A percentile compares a stretch with the other conserved stretches of the same genome.
These are phyloP conservation scores for Amanita fuliginea DNA, from an alignment of 768 basidiomycete genomes.

Conservation along the genomic window DNA sequence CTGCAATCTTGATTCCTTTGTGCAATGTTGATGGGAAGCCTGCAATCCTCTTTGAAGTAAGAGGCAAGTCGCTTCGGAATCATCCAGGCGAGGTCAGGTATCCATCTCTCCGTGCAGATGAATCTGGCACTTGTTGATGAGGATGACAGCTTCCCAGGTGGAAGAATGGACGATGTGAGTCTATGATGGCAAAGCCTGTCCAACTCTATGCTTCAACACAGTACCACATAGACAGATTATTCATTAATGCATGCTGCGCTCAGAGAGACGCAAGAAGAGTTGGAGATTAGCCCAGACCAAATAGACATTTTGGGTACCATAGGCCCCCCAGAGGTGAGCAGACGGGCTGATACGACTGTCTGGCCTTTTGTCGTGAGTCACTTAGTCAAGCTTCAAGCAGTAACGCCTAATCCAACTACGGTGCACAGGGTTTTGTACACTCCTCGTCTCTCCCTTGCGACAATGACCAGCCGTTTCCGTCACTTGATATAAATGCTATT, in stretches of 20 bases:
- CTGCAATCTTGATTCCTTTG: conserved; percentile 66
- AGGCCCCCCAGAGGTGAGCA: conserved; percentile 49
- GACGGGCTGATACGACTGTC: conserved; percentile 40
- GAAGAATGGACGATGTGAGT: conserved; percentile 52
- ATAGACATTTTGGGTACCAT: conserved; percentile 59
- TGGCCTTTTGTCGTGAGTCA: conserved; percentile 71
- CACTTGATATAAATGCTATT: conserved; percentile 42
- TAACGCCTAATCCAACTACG: not conserved
- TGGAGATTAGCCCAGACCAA: conserved; percentile 47
- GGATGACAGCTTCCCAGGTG: conserved; percentile 58
- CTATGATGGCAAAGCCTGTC: no score
- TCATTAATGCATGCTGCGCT: conserved; percentile 49
- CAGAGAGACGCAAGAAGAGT: conserved; percentile 66
- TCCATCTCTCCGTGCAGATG: not conserved
- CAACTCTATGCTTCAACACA: no score
- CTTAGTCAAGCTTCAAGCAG: no score
- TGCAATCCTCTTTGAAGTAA: conserved; percentile 62
- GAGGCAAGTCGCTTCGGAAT: conserved; percentile 48
- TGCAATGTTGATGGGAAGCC: conserved; percentile 63
- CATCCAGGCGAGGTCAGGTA: conserved; percentile 84
- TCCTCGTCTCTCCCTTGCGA: not conserved
- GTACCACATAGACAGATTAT: conserved; percentile 38
- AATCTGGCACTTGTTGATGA: not conserved
- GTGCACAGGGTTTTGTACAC: conserved; percentile 19
- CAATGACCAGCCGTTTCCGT: conserved; percentile 40